Conservation (phyloP, 148 eudicot genomes). For the Amaranthus cruentus region DNA sequence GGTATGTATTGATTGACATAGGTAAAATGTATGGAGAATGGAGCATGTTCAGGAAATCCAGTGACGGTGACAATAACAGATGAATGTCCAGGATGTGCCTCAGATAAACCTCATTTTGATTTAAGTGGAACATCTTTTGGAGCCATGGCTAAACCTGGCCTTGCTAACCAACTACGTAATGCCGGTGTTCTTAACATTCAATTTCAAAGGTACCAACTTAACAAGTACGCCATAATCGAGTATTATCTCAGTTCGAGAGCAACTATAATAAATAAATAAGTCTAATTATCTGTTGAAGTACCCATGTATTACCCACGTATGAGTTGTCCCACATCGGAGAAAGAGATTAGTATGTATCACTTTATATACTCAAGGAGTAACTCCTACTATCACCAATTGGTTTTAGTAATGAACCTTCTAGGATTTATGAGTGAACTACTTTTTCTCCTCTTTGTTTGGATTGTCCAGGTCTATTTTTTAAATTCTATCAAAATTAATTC, state of each 20-base stretch:
- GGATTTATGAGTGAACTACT: too few relatives aligned
- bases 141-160: constrained; percentile 56
- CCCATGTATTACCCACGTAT: too few relatives aligned
- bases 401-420: too few relatives aligned
- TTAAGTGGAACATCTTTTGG: constrained; percentile 80
- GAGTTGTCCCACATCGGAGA: too few relatives aligned
- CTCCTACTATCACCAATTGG: too few relatives aligned
- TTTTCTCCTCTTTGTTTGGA: too few relatives aligned
- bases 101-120: constrained; percentile 51
- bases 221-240: neutral
- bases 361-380: too few relatives aligned
- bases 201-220: constrained; percentile 34
- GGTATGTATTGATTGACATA: constrained; percentile 1
- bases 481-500: too few relatives aligned
- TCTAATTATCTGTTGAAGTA: too few relatives aligned
- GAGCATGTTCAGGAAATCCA: constrained; percentile 60
- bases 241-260: neutral
- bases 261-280: too few relatives aligned
- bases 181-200: constrained; percentile 51
- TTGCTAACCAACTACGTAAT: constrained; percentile 41
- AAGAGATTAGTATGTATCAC: too few relatives aligned
- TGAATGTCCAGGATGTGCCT: constrained; percentile 54
- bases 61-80: constrained; percentile 66
- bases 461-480: too few relatives aligned
- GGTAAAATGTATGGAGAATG: constrained; percentile 56